Evolutionary conservation across 768 basidiomycete species (phyloP).

Genomic region (Naematelia aurantialba): DNA sequence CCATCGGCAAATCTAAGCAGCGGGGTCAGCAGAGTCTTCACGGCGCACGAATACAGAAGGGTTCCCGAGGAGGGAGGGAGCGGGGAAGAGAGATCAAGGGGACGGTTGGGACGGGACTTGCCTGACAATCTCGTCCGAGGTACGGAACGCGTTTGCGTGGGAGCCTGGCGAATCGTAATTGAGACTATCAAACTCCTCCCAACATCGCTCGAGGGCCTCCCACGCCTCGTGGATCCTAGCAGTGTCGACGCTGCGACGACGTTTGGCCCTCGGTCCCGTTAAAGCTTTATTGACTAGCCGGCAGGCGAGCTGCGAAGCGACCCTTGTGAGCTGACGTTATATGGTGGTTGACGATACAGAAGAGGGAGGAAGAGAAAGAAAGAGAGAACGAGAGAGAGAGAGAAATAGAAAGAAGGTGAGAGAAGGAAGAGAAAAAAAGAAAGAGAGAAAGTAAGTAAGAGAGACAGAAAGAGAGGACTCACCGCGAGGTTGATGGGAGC

Average conservation of each 20-base stretch:
- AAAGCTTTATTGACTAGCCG: conserved; percentile 71
- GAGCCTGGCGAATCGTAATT: conserved; percentile 33
- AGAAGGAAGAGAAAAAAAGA: no score
- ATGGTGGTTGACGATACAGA: no score
- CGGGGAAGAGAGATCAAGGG: conserved; percentile 9
- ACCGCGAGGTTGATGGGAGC: conserved; percentile 69
- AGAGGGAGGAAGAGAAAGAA: no score
- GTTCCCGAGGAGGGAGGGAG: no score
- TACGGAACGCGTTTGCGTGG: conserved; percentile 49
- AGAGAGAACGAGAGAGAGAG: background rate
- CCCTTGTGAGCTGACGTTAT: background rate
- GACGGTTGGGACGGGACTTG: background rate
- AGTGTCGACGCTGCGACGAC: conserved; percentile 60
- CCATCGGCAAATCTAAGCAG: conserved; percentile 62
- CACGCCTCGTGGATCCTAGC: conserved; percentile 72
- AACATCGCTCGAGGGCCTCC: conserved; percentile 73
- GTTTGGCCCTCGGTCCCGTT: conserved; percentile 72
- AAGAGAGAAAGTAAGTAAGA: no score
- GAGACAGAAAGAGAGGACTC: no score
- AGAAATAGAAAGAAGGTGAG: background rate
- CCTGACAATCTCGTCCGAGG: conserved; percentile 58
- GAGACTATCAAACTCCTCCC: conserved; percentile 77
- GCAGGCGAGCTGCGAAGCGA: conserved; percentile 56
- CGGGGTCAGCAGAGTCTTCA: background rate
- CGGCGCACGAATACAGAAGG: no score